Percentiles rank a stretch among this genome's conserved stretches.
These are phyloP conservation scores for Emericellopsis cladophorae DNA, from an alignment of 2,329 filamentous ascomycete species.

Conservation along the genomic window DNA sequence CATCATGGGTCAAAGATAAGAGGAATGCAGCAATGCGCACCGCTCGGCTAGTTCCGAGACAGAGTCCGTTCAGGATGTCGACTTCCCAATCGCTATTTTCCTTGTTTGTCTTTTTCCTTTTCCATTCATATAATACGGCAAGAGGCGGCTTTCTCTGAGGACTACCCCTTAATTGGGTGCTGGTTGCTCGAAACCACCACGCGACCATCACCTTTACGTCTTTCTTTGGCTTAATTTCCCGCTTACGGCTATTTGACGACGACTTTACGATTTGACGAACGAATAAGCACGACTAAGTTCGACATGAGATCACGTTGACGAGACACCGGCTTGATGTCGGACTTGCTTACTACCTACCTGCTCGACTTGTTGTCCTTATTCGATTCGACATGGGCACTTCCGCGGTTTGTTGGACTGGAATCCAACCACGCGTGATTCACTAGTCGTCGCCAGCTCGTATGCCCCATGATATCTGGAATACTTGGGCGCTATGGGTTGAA, in stretches of 20 bases:
- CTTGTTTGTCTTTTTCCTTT: slow-evolving; percentile 6
- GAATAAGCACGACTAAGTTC: slow-evolving; percentile 19
- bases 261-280: slow-evolving; percentile 27
- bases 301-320: slow-evolving; percentile 12
- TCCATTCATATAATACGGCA: slow-evolving; percentile 11
- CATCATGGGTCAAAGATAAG: slow-evolving; percentile 30
- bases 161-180: neutral
- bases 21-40: slow-evolving; percentile 54
- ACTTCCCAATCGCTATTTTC: slow-evolving; percentile 11
- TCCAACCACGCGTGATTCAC: slow-evolving; percentile 14
- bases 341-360: slow-evolving; percentile 1
- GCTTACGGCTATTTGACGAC: slow-evolving; percentile 34
- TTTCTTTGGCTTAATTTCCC: slow-evolving; percentile 23
- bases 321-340: slow-evolving; percentile 19
- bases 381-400: slow-evolving; percentile 8
- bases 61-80: slow-evolving; percentile 29
- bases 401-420: slow-evolving; percentile 3
- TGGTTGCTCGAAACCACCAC: neutral
- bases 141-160: slow-evolving; percentile 11
- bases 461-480: slow-evolving; percentile 27
- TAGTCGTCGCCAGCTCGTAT: slow-evolving; percentile 19
- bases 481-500: slow-evolving; percentile 22
- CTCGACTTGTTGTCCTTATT: slow-evolving; percentile 7
- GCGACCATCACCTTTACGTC: slow-evolving; percentile 13
- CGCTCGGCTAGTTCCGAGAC: slow-evolving; percentile 36